phyloP scores from a whole-genome alignment of 805 yeast species.

The Yarrowia porcina region DNA sequence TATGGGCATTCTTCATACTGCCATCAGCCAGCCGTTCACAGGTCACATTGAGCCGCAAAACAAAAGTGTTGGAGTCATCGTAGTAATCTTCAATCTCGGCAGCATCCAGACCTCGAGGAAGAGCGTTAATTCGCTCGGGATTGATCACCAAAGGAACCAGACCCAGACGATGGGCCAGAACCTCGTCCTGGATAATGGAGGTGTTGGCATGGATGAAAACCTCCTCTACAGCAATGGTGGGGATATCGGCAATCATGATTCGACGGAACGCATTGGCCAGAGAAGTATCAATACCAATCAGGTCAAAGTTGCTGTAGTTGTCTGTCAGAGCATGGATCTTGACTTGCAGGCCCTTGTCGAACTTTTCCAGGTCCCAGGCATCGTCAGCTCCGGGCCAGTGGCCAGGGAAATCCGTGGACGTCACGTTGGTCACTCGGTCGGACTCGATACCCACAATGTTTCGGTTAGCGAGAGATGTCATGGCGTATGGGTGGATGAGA shows the following conservation, averaged over 20 bases:
- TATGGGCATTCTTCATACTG: constrained; percentile 71
- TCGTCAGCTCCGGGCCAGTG: constrained; percentile 60
- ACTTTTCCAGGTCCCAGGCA: constrained; percentile 81
- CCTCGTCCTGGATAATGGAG: constrained; percentile 96
- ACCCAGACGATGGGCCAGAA: constrained; percentile 92
- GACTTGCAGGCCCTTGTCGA: constrained; percentile 65
- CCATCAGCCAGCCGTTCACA: constrained; percentile 88
- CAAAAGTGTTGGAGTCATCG: constrained; percentile 71
- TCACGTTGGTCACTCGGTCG: constrained; percentile 82
- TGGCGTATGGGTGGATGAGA: neutral
- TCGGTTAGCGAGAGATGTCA: constrained; percentile 23
- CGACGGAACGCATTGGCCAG: constrained; percentile 95
- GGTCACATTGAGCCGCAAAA: constrained; percentile 70
- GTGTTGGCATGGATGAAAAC: constrained; percentile 91
- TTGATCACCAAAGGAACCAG: constrained; percentile 84
- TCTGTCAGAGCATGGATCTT: constrained; percentile 60
- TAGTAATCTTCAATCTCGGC: constrained; percentile 30
- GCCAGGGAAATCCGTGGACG: constrained; percentile 92
- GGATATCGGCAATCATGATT: constrained; percentile 95
- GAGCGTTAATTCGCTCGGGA: constrained; percentile 86
- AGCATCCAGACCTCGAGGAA: constrained; percentile 37
- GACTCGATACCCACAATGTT: constrained; percentile 82
- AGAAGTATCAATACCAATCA: constrained; percentile 83
- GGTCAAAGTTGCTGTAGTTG: constrained; percentile 72
- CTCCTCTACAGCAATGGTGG: constrained; percentile 91